A percentile compares a stretch with the other conserved stretches of the same genome.
Conservation (phyloP, 1,284 basidiomycete genomes). For the Ceratobasidium sp. region DNA sequence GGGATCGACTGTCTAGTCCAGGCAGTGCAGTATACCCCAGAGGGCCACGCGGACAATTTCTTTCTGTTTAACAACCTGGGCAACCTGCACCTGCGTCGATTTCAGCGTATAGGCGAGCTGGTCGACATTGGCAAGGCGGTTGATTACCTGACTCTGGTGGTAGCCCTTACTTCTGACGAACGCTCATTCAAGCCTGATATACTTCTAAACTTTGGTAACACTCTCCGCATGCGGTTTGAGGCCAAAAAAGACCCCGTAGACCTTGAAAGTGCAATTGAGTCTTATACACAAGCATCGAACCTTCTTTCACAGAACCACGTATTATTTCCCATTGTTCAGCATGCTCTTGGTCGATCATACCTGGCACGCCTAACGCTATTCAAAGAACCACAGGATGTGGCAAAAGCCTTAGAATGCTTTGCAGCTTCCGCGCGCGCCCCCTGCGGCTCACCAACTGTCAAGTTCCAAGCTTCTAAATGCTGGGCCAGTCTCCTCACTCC, state of each 20-base stretch:
- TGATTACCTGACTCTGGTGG: neutral
- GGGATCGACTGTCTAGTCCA: neutral
- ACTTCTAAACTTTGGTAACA: slow-evolving; percentile 9
- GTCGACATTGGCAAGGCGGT: slow-evolving; percentile 7
- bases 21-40: slow-evolving; percentile 11
- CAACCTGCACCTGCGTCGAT: neutral
- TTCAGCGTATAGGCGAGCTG: neutral
- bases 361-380: neutral
- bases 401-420: neutral
- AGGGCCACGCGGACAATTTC: slow-evolving; percentile 1
- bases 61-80: slow-evolving; percentile 12
- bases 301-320: slow-evolving; percentile 4
- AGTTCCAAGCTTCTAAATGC: neutral
- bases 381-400: neutral
- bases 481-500: neutral
- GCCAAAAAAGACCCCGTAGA: neutral
- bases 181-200: neutral
- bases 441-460: neutral
- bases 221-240: neutral
- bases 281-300: neutral
- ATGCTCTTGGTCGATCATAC: neutral
- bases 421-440: neutral
- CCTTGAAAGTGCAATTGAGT: neutral
- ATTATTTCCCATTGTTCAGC: neutral
- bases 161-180: neutral